phyloP scores from a whole-genome alignment of 2,329 filamentous ascomycete species.

The Capronia americana region DNA sequence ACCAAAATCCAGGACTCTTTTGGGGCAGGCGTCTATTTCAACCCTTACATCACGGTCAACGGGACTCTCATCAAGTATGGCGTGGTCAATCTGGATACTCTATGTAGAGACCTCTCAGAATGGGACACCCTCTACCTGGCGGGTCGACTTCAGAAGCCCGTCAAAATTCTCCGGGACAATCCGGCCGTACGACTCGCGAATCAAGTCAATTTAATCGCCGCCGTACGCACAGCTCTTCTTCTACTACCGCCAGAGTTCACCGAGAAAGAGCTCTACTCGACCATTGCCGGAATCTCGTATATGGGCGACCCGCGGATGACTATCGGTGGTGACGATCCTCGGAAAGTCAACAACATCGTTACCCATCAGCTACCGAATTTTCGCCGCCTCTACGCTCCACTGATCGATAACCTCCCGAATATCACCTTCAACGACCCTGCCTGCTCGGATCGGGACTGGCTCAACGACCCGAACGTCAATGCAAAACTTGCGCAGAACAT shows the following conservation, averaged over 20 bases:
- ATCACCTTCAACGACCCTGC: slow-evolving; percentile 74
- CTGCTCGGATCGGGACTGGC: slow-evolving; percentile 66
- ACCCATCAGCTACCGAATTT: slow-evolving; percentile 90
- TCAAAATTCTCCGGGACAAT: slow-evolving; percentile 95
- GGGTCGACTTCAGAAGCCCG: slow-evolving; percentile 92
- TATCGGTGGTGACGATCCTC: slow-evolving; percentile 85
- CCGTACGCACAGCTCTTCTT: slow-evolving; percentile 85
- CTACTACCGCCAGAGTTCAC: slow-evolving; percentile 84
- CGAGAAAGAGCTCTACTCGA: slow-evolving; percentile 85
- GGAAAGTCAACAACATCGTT: slow-evolving; percentile 94
- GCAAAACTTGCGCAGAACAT: slow-evolving; percentile 83
- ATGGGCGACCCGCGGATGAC: slow-evolving; percentile 96
- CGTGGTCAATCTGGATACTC: slow-evolving; percentile 89
- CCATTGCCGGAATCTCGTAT: slow-evolving; percentile 91
- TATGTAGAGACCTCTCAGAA: slow-evolving; percentile 82
- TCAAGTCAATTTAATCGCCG: slow-evolving; percentile 92
- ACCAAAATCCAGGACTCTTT: slow-evolving; percentile 84
- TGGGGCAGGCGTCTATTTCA: slow-evolving; percentile 97
- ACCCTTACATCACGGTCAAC: slow-evolving; percentile 92
- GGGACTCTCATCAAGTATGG: slow-evolving; percentile 98
- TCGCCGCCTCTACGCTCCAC: slow-evolving; percentile 84
- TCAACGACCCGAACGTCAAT: slow-evolving; percentile 67
- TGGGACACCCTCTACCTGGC: slow-evolving; percentile 98
- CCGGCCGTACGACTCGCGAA: slow-evolving; percentile 91
- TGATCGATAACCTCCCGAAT: slow-evolving; percentile 90